Base-by-base conservation (phyloP, 192 early-diverging fungal genomes). In the Lobosporangium transversale region DNA sequence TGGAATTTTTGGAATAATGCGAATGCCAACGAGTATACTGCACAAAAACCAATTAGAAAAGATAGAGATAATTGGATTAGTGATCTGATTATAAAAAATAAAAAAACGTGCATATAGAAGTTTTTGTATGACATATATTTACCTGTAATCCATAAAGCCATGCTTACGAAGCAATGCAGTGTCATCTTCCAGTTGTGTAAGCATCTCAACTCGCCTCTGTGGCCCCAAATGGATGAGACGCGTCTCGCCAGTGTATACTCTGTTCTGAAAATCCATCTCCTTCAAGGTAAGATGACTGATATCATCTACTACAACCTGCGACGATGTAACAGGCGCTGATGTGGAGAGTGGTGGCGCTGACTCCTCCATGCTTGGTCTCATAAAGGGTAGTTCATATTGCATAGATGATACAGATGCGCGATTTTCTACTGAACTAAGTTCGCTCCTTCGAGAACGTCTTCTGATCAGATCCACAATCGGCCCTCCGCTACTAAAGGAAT, bases 101-200 rank as follows among this genome's bases (percentile, higher is more conserved):
- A 30, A 52, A 23, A 43, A 53, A 12, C 15, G 36, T 40, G 7
- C 1, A 24, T 27, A 0, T 18, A 17, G 8, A 31, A 12, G 1
- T 32, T 11, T 27, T 17, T 32, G 31, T 12, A 35, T 24, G 18
- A 50, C 23, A 1, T 15, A 1, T 18, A 20, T 27, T 61, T 67
- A 60, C 73, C 73, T 76, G 64, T 76, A 76, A 21, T 76, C 73
- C 73, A 76, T 76, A 27, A 76, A 76, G 1, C 47, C 58, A 58
- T 76, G 63, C 44, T 67, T 76, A 7, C 73, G 63, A 11, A 76
- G 63, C 33, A 76, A n/a, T 6, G 64, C 23, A 2, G 64, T 67
- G 40, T 76, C 73, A 9, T 76, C 73, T 27, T 76, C 64, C 30
- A 76, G 48, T 40, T 76, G 73, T 0, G 65, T 15, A 6, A 76